Conservation (phyloP, 331 rosid genomes). For the Erythrophleum ivorense region DNA sequence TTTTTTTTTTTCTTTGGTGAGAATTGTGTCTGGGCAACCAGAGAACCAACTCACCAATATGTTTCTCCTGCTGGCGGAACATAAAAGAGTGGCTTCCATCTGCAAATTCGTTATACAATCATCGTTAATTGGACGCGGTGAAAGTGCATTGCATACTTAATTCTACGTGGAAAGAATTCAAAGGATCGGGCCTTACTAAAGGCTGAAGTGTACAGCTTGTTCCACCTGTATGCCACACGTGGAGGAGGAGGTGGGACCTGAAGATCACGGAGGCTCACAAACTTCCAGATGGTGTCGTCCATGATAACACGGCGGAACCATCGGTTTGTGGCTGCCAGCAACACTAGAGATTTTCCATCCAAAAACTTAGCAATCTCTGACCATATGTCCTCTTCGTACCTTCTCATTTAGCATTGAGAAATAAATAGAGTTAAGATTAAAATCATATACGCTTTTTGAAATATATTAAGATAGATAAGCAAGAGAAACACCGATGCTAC, state of each 20-base stretch:
- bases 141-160: neutral
- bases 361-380: slow-evolving; percentile 82
- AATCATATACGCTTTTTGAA: slow-evolving; percentile 1
- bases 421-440: slow-evolving; percentile 16
- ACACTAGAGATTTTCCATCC: slow-evolving; percentile 83
- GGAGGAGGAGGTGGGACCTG: slow-evolving; percentile 55
- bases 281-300: slow-evolving; percentile 87
- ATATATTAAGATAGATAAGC: neutral
- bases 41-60: slow-evolving; percentile 70
- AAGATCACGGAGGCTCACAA: slow-evolving; percentile 78
- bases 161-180: neutral
- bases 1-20: neutral
- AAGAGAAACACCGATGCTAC: neutral
- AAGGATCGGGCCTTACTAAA: slow-evolving; percentile 55
- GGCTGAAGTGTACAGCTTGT: slow-evolving; percentile 77
- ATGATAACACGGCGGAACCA: slow-evolving; percentile 76
- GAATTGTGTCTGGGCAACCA: neutral
- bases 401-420: slow-evolving; percentile 37
- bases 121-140: slow-evolving; percentile 3
- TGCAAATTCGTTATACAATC: slow-evolving; percentile 46
- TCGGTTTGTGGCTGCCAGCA: slow-evolving; percentile 73
- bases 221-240: slow-evolving; percentile 66
- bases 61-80: slow-evolving; percentile 87
- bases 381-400: slow-evolving; percentile 92
- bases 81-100: slow-evolving; percentile 91